phyloP scores from a whole-genome alignment of 2,329 filamentous ascomycete species.

The Venturia pyrina region DNA sequence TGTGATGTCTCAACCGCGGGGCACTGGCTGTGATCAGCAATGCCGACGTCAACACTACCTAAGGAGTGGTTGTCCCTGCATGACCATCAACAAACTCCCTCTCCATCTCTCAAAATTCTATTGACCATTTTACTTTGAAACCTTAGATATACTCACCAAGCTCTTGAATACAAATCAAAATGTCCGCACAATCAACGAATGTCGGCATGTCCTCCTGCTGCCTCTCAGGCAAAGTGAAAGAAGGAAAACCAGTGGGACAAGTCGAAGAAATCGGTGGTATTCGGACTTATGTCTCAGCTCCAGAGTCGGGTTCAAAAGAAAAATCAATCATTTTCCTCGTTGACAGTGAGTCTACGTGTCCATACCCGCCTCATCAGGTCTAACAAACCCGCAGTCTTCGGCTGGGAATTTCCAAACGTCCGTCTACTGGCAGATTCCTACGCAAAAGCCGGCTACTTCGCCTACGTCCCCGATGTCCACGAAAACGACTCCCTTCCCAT shows the following conservation, averaged over 20 bases:
- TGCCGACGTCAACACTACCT: background rate
- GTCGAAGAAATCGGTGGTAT: slow-evolving; percentile 29
- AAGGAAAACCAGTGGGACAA: slow-evolving; percentile 26
- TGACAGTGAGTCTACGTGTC: slow-evolving; percentile 26
- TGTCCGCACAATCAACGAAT: slow-evolving; percentile 20
- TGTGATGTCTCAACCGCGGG: background rate
- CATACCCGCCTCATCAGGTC: background rate
- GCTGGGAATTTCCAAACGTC: slow-evolving; percentile 37
- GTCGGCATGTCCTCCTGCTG: slow-evolving; percentile 33
- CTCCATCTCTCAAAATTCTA: too few relatives aligned
- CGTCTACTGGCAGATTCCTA: slow-evolving; percentile 39
- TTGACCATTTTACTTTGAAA: too few relatives aligned
- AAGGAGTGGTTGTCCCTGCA: background rate
- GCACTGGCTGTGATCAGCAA: background rate
- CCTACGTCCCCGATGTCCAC: slow-evolving; percentile 37
- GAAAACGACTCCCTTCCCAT: slow-evolving; percentile 30
- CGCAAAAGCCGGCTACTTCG: slow-evolving; percentile 35
- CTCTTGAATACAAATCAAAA: background rate
- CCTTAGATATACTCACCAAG: too few relatives aligned
- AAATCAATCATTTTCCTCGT: slow-evolving; percentile 38
- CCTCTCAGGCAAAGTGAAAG: slow-evolving; percentile 30
- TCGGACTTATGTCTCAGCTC: slow-evolving; percentile 34
- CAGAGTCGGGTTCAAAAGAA: slow-evolving; percentile 29
- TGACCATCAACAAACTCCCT: background rate
- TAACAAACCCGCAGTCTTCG: slow-evolving; percentile 32